Base-by-base conservation (phyloP, 2,329 filamentous ascomycete species). In the Gaeumannomyces sp. region DNA sequence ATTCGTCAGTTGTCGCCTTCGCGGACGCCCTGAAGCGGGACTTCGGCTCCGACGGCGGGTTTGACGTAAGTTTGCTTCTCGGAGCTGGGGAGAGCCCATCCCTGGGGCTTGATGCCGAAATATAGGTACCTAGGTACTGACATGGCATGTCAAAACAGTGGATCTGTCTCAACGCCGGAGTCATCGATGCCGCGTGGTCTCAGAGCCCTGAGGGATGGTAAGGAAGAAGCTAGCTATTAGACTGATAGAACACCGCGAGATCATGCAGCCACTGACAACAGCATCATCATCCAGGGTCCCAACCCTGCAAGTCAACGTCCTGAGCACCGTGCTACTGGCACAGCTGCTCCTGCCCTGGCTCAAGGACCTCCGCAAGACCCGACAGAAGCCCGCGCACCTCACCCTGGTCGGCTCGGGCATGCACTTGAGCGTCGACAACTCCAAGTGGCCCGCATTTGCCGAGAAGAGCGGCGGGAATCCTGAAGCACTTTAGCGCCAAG, bases 291-390 rank as follows among this genome's bases (percentile, higher is more conserved):
- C n/a, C 28, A 69, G 79, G 77, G 83, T 85, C 63, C 75, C 79
- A 64, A 82, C 78, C 4, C 69, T 88, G 22, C 85, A 88, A 71
- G 81, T 87, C 69, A 88, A 88, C 70, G 77, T 80, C 1, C 73
- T 88, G 2, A 85, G 84, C 29, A 88, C 83, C 0, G 76, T 78
- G 13, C 76, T 87, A 0, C 75, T 88, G 3, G 81, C 77, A 1
- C 67, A 86, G 2, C 73, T 85, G 0, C 77, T 89, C 16, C 73
- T 85, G 3, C 80, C 79, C 0, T 79, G 80, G 66, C 71, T 85
- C 57, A 73, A 70, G 57, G 59, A 67, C 8, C 69, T 72, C 59
- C 70, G 71, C 56, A 65, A 60, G 13, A 65, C 69, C 62, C 69
- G 72, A 38, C 60, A 65, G 1, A 57, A 67, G 1, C 69, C 72